Conservation (phyloP, 2,329 filamentous ascomycete species). For the Elsinoe necatrix region DNA sequence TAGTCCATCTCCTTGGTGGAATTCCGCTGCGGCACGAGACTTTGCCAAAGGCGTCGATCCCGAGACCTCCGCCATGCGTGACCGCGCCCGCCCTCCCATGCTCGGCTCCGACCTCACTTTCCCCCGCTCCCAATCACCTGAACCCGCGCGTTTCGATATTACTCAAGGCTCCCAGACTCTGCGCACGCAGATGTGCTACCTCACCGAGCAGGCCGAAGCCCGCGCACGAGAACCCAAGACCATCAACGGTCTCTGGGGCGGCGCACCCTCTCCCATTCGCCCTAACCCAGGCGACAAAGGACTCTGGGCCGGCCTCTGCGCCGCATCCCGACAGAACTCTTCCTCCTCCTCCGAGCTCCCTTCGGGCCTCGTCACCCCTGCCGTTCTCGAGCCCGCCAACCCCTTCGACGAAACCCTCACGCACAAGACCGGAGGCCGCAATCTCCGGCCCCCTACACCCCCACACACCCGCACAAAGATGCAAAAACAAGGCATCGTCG, state of each 20-base stretch:
- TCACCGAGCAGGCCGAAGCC: conserved; percentile 43
- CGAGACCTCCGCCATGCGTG: conserved; percentile 48
- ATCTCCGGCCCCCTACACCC: conserved; percentile 30
- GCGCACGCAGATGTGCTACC: conserved; percentile 41
- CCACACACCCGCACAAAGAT: conserved; percentile 14
- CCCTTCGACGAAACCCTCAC: conserved; percentile 36
- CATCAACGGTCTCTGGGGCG: conserved; percentile 54
- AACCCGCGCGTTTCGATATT: conserved; percentile 74
- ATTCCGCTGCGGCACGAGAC: conserved; percentile 26
- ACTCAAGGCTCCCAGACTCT: conserved; percentile 53
- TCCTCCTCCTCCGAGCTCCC: conserved; percentile 32
- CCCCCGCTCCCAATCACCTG: conserved; percentile 72
- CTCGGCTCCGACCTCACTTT: conserved; percentile 73
- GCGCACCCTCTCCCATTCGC: conserved; percentile 13
- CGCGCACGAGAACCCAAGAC: conserved; percentile 36
- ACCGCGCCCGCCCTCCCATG: conserved; percentile 69
- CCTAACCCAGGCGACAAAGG: conserved; percentile 11
- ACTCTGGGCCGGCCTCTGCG: conserved; percentile 57
- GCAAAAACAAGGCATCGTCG: conserved; percentile 19
- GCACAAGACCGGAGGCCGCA: conserved; percentile 29
- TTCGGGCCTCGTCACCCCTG: conserved; percentile 45
- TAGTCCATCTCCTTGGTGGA: conserved; percentile 32
- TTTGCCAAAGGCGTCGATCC: conserved; percentile 24
- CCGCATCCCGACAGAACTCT: conserved; percentile 52
- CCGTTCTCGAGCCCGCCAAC: conserved; percentile 31